Conservation (phyloP, 116 monocot species). For the Iris pallida region DNA sequence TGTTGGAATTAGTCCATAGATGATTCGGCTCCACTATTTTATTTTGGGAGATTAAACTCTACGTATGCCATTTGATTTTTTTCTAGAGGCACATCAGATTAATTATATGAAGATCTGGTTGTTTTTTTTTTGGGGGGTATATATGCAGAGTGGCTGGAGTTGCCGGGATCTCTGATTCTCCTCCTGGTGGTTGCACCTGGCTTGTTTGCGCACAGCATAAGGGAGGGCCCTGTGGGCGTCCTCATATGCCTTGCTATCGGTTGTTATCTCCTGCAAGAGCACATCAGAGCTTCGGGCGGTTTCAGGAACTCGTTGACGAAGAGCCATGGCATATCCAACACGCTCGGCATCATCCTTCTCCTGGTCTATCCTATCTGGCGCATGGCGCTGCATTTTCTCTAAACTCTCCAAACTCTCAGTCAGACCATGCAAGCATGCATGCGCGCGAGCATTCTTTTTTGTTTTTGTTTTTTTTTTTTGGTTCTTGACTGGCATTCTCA, state of each 20-base stretch:
- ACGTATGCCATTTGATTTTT: too few species aligned
- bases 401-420: not conserved
- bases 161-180: slow-evolving; percentile 29
- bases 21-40: too few species aligned
- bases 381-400: slow-evolving; percentile 17
- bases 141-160: slow-evolving; percentile 34
- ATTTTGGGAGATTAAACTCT: too few species aligned
- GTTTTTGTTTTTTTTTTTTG: too few species aligned
- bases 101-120: too few species aligned
- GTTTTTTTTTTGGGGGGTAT: too few species aligned
- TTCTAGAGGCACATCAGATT: too few species aligned
- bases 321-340: slow-evolving; percentile 34
- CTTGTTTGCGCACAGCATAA: slow-evolving; percentile 25
- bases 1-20: too few species aligned
- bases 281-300: slow-evolving; percentile 40
- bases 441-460: too few species aligned
- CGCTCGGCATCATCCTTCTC: slow-evolving; percentile 30
- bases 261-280: slow-evolving; percentile 43
- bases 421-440: too few species aligned
- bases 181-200: slow-evolving; percentile 32
- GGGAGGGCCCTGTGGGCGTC: slow-evolving; percentile 14
- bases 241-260: slow-evolving; percentile 26
- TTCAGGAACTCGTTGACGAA: slow-evolving; percentile 41
- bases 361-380: slow-evolving; percentile 38
- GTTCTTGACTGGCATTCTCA: too few species aligned